Base-by-base conservation (phyloP, 805 yeast genomes). In the Hanseniaspora vineae region DNA sequence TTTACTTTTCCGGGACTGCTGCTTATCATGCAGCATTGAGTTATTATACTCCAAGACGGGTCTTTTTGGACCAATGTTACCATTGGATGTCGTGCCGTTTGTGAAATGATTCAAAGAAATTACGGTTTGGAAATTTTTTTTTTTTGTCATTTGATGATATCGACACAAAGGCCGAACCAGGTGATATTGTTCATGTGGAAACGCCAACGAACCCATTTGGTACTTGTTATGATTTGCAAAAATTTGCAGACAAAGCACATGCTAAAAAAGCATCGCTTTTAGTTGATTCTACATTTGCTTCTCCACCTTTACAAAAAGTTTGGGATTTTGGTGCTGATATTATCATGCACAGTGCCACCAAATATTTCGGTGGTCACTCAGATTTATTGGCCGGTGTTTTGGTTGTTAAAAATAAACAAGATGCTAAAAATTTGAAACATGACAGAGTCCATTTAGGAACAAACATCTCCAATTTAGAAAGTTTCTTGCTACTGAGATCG, bases 321-420 rank as follows among this genome's bases (percentile, higher is more conserved):
- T 86, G 87, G 66, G 71, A 72, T 39, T 81, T 76, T 56, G 96
- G 90, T 44, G 96, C 83, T 32, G 97, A 90, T 62, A 66, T 87
- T 53, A 79, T 90, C n/a, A 69, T 90, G 76, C 96, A 89, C 63
- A 86, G 96, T 1, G 96, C 88, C 1, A 89, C 96, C 1, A 89
- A 89, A 61, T 90, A 82, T 66, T 82, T 87, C 58, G 96, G 95
- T 39, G 97, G 97, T 15, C 96, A 89, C 65, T 84, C 95, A 6
- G 97, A 89, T 62, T 67, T 88, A 42, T 68, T 89, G 45, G 87
- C 95, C 5, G 97, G 97, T 32, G 69, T 82, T 13, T 65, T 88
- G 17, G 77, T 80, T 18, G 79, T 84, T n/a, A 80, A 81, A 59
- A 77, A 77, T 50, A 53, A 57, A 10, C 63, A 67, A 2, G 70